These are phyloP conservation scores for Populus ilicifolia DNA, from an alignment of 345 rosid genomes.

Conservation along the genomic window DNA sequence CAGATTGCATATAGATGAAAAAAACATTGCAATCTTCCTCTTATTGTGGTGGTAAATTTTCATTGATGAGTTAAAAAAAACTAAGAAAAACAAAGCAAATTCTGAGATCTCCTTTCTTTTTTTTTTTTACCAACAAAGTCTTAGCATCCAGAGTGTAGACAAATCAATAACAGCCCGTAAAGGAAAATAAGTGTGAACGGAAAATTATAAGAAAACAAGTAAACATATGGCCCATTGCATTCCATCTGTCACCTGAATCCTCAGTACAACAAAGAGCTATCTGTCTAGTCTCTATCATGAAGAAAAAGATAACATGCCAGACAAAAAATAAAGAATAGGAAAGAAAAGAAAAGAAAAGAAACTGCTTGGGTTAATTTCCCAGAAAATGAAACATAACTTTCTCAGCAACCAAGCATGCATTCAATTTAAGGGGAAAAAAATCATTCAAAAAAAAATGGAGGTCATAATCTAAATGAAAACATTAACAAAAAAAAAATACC, in stretches of 20 bases:
- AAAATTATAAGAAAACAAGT: not conserved
- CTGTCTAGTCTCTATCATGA: not conserved
- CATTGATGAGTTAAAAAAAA: not conserved
- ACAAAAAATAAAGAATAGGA: not conserved
- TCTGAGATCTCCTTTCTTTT: not conserved
- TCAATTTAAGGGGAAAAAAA: no score
- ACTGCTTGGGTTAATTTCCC: not conserved
- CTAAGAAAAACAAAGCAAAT: not conserved
- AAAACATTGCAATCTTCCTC: not conserved
- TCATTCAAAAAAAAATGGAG: no score
- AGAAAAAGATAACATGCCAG: not conserved
- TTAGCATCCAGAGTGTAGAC: not conserved
- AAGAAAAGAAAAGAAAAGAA: not conserved
- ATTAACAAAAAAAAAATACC: slow-evolving; percentile 11
- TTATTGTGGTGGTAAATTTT: not conserved
- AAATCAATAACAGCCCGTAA: not conserved
- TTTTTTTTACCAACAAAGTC: not conserved
- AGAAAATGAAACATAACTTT: not conserved
- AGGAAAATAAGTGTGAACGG: not conserved
- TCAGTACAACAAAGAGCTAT: not conserved
- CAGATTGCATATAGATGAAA: not conserved
- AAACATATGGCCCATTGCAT: not conserved
- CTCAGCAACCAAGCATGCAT: not conserved
- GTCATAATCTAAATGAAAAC: not conserved
- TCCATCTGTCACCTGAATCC: not conserved